Evolutionary conservation across 345 rosid species (phyloP).

Genomic region (Citrus unshiu): DNA sequence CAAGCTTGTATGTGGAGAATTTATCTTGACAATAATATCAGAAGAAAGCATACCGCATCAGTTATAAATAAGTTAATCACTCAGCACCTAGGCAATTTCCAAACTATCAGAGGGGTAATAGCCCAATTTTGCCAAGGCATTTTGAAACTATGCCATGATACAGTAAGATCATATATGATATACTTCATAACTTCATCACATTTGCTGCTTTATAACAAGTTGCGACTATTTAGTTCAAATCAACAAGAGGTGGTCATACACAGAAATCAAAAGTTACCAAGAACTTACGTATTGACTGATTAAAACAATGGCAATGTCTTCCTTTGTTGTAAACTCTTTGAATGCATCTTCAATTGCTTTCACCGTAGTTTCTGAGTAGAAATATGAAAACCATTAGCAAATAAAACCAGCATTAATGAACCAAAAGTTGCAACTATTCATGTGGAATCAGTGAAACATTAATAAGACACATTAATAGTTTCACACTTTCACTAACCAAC

Average conservation of each 20-base stretch:
- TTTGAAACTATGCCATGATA: not conserved
- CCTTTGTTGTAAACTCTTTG: slow-evolving; percentile 74
- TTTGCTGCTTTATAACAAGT: not conserved
- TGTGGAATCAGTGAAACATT: not conserved
- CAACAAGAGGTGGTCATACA: not conserved
- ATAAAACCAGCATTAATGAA: not conserved
- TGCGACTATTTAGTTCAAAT: not conserved
- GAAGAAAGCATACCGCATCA: not conserved
- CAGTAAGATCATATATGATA: not conserved
- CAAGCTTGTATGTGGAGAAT: not conserved
- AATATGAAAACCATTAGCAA: slow-evolving; percentile 7
- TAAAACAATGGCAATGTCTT: slow-evolving; percentile 71
- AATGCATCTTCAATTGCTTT: slow-evolving; percentile 83
- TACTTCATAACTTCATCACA: not conserved
- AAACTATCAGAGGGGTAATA: not conserved
- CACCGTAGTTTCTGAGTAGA: slow-evolving; percentile 62
- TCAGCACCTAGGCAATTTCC: not conserved
- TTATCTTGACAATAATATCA: not conserved
- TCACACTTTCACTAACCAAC: not conserved
- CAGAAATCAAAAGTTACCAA: not conserved
- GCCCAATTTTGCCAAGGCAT: not conserved
- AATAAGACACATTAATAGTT: not conserved
- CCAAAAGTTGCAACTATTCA: not conserved
- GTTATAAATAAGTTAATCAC: not conserved
- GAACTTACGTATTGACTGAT: slow-evolving; percentile 84